Conservation (phyloP, 805 yeast species). For the Metschnikowia reukaufii region DNA sequence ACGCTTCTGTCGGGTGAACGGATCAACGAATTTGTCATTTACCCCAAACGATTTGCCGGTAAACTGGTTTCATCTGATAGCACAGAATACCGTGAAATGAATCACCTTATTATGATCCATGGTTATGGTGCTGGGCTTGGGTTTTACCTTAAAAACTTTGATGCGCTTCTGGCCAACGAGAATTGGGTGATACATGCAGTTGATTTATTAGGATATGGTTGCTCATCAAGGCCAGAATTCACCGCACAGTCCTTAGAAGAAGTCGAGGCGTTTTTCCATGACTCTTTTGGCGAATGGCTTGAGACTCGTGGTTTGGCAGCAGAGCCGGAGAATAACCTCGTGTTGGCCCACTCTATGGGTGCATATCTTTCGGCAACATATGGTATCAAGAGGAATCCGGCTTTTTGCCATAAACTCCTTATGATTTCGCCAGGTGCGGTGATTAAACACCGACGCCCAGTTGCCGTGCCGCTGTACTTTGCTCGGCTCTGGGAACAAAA, state of each 20-base stretch:
- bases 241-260: constrained; percentile 36
- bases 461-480: constrained; percentile 73
- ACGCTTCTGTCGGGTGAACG: constrained; percentile 28
- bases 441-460: constrained; percentile 44
- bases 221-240: constrained; percentile 78
- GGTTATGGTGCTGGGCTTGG: constrained; percentile 50
- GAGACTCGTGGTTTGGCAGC: constrained; percentile 39
- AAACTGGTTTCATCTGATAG: not conserved
- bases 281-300: constrained; percentile 67
- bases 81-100: constrained; percentile 5
- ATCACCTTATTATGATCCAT: constrained; percentile 44
- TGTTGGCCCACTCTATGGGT: constrained; percentile 90
- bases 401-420: constrained; percentile 63
- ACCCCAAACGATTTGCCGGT: constrained; percentile 16
- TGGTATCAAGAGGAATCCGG: constrained; percentile 55
- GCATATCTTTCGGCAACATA: constrained; percentile 77
- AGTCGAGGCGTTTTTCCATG: constrained; percentile 64
- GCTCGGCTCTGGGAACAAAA: constrained; percentile 80
- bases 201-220: constrained; percentile 89
- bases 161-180: constrained; percentile 27
- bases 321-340: constrained; percentile 44
- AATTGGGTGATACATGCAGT: constrained; percentile 80
- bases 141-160: constrained; percentile 41
- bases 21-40: constrained; percentile 44
- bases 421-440: constrained; percentile 92